A percentile compares a stretch with the other conserved stretches of the same genome.
Evolutionary conservation across 139 green algal species (phyloP).

Genomic region (Asterochloris erici): DNA sequence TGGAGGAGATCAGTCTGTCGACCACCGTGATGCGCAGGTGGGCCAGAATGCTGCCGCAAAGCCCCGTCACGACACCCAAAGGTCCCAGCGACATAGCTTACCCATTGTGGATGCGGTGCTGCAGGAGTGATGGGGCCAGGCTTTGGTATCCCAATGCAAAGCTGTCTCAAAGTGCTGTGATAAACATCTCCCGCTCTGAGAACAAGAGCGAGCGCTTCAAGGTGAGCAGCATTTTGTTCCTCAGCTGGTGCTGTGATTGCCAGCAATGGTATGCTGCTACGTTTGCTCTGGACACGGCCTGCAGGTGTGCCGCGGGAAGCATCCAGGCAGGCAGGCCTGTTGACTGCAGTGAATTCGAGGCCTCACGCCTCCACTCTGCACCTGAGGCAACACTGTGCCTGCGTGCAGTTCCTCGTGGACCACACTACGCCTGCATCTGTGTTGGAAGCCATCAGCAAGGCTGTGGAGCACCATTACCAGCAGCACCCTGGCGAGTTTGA

Average conservation of each 20-base stretch:
- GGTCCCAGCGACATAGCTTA: too few species aligned
- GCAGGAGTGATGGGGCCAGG: slow-evolving; percentile 31
- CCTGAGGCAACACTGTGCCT: neutral
- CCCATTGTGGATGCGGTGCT: too few species aligned
- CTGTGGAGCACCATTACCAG: slow-evolving; percentile 2
- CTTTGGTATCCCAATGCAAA: slow-evolving; percentile 53
- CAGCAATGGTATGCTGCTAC: neutral
- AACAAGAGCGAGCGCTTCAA: slow-evolving; percentile 39
- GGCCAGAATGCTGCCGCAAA: neutral
- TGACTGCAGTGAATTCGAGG: neutral
- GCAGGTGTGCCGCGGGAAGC: too few species aligned
- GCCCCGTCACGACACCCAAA: neutral
- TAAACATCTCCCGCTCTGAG: slow-evolving; percentile 50
- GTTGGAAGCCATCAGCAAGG: slow-evolving; percentile 1
- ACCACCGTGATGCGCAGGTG: slow-evolving; percentile 18
- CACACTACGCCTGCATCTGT: slow-evolving; percentile 12
- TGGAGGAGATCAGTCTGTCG: slow-evolving; percentile 22
- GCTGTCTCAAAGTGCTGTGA: slow-evolving; percentile 27
- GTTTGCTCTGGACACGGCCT: neutral
- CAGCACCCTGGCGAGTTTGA: slow-evolving; percentile 7
- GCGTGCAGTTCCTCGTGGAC: slow-evolving; percentile 21
- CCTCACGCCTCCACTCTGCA: neutral
- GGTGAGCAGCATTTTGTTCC: slow-evolving; percentile 5
- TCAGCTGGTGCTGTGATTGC: neutral
- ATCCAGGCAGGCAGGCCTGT: neutral